A percentile compares a stretch with the other conserved stretches of the same genome.
Conservation (phyloP, 352 stramenopile genomes). For the Globisporangium takayamanum region DNA sequence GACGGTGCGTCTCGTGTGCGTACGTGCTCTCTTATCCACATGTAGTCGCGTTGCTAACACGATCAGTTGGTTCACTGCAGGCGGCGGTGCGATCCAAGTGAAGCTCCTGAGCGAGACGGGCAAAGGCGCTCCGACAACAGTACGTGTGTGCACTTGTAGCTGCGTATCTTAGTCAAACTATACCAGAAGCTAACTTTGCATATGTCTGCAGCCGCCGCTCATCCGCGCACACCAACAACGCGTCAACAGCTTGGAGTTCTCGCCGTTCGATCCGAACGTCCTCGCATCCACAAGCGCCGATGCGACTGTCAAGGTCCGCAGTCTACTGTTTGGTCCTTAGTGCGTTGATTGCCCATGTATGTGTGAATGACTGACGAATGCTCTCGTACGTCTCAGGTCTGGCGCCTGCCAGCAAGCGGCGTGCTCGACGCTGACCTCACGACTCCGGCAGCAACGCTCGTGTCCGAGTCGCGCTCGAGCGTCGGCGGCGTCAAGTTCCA, state of each 20-base stretch:
- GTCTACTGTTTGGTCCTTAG: not conserved
- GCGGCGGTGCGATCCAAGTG: conserved; percentile 53
- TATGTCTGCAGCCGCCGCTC: conserved; percentile 32
- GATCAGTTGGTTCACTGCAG: conserved; percentile 5
- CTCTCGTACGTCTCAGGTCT: conserved; percentile 25
- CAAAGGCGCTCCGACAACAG: conserved; percentile 22
- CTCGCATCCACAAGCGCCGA: conserved; percentile 57
- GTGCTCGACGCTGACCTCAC: conserved; percentile 25
- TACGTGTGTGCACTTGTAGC: conserved; percentile 3
- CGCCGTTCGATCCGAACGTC: conserved; percentile 39
- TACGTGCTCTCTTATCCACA: not conserved
- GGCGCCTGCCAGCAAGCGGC: conserved; percentile 31
- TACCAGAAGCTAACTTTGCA: not conserved
- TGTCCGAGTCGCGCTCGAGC: conserved; percentile 12
- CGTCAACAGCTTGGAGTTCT: conserved; percentile 61
- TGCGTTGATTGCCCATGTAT: not conserved
- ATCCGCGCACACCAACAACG: conserved; percentile 52
- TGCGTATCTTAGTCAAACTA: not conserved
- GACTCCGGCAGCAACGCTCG: conserved; percentile 11
- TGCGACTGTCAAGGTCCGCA: conserved; percentile 35
- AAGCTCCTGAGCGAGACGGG: conserved; percentile 41
- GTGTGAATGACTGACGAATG: not conserved
- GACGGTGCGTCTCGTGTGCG: conserved; percentile 22
- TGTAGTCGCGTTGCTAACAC: not conserved
- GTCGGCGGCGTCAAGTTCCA: conserved; percentile 43